Evolutionary conservation across 2,329 filamentous ascomycete genomes (phyloP), one percentile per base, ranked within the genome.

Genomic region (Botryotinia globosa): DNA sequence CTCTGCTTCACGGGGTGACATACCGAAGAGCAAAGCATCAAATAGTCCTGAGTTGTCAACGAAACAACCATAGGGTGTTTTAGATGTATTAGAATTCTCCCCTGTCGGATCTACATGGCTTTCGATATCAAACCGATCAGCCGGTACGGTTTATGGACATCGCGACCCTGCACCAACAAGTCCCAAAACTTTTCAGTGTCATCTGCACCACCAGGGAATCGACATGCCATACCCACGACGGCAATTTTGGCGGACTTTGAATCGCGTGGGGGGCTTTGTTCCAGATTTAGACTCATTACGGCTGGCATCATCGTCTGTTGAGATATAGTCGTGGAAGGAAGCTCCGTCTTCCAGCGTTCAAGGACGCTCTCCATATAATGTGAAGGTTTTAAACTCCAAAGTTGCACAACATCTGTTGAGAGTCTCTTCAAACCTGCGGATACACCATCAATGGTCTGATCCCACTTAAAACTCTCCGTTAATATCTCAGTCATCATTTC

Each of bases 21-120:
- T 94, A 82, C 93, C 93, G 87, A 94, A 94, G 83, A 94, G 94
- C 0, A 90, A 86, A 34, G 91, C 90, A 77, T 94, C 92, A 78
- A 94, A 94, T 68, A 91, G 84, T 71, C 91, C 91, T 0, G 92
- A 91, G 74, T 93, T 87, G 74, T 93, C 89, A 51, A 74, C 85
- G 83, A 84, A 94, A 83, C 91, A 92, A n/a, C 92, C 92, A 76
- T 89, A 92, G 3, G 90, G 90, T 1, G 91, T 92, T 54, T 29
- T 93, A 83, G 93, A 94, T 58, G 84, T 48, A 7, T 71, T 71
- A 56, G 51, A 56, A 14, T 58, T 42, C 22, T 20, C 20, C 86
- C 81, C 93, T 93, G n/a, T 91, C 90, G 12, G 89, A 78, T 94
- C 92, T 74, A 86, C 88, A 78, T 94, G 91, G 25, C 87, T 89